phyloP scores from a whole-genome alignment of 441 rosid genomes.

The Populus trichocarpa region DNA sequence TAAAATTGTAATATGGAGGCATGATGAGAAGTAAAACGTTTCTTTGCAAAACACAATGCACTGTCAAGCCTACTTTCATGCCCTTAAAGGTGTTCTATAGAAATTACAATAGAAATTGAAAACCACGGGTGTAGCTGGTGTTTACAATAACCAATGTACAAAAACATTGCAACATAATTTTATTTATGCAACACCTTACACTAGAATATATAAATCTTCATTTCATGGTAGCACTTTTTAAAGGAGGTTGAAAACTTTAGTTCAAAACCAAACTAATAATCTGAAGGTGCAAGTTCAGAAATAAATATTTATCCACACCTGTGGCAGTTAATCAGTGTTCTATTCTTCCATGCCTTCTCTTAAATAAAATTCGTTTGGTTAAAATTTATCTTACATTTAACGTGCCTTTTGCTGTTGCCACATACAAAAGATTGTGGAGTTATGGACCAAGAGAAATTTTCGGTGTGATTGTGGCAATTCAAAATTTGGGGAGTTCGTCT shows the following conservation, averaged over 20 bases:
- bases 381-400: neutral
- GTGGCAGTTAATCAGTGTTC: neutral
- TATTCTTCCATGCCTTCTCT: neutral
- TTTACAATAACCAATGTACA: neutral
- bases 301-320: neutral
- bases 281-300: neutral
- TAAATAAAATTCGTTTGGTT: neutral
- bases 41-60: neutral
- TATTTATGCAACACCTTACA: neutral
- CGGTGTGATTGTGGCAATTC: constrained; percentile 95
- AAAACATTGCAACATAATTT: neutral
- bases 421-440: constrained; percentile 69
- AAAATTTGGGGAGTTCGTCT: constrained; percentile 64
- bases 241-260: neutral
- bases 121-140: neutral
- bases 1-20: neutral
- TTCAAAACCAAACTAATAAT: neutral
- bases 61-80: neutral
- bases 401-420: constrained; percentile 10
- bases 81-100: neutral
- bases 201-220: neutral
- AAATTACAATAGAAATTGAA: neutral
- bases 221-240: neutral
- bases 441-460: constrained; percentile 94
- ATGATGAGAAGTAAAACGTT: neutral